These are phyloP conservation scores for Eremochloa ophiuroides DNA, from an alignment of 176 grass and related monocot genomes.

Conservation along the genomic window DNA sequence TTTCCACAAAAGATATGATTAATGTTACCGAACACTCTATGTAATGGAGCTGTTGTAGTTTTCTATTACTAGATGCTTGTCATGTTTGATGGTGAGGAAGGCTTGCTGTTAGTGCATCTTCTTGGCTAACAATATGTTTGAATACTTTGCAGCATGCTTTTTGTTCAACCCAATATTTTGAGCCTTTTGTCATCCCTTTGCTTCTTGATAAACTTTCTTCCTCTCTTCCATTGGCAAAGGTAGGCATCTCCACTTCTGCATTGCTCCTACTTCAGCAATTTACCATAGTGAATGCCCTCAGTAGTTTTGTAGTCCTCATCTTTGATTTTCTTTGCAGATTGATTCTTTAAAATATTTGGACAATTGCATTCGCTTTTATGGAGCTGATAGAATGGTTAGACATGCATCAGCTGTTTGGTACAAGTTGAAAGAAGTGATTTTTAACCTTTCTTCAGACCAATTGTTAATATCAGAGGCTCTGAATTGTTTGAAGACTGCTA, in stretches of 20 bases:
- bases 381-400: conserved; percentile 70
- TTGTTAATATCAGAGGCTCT: conserved; percentile 61
- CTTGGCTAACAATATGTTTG: conserved; percentile 32
- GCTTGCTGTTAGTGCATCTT: conserved; percentile 7
- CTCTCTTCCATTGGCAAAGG: conserved; percentile 91
- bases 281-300: conserved; percentile 8
- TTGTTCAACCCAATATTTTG: conserved; percentile 71
- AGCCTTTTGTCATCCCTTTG: conserved; percentile 73
- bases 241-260: conserved; percentile 26
- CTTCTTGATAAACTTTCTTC: conserved; percentile 95
- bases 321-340: conserved; percentile 57
- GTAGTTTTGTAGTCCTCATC: conserved; percentile 3
- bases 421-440: conserved; percentile 77
- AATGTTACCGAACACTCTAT: not conserved
- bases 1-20: not conserved
- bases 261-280: conserved; percentile 30
- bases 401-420: conserved; percentile 65
- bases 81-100: conserved; percentile 11
- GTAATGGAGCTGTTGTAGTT: not conserved
- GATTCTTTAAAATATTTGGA: conserved; percentile 97
- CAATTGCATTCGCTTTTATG: conserved; percentile 77
- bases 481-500: conserved; percentile 65
- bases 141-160: conserved; percentile 70
- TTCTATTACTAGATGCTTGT: not conserved
- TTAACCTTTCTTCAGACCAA: conserved; percentile 52